Base-by-base conservation (phyloP, 352 stramenopile species). In the Aphanomyces euteiches region DNA sequence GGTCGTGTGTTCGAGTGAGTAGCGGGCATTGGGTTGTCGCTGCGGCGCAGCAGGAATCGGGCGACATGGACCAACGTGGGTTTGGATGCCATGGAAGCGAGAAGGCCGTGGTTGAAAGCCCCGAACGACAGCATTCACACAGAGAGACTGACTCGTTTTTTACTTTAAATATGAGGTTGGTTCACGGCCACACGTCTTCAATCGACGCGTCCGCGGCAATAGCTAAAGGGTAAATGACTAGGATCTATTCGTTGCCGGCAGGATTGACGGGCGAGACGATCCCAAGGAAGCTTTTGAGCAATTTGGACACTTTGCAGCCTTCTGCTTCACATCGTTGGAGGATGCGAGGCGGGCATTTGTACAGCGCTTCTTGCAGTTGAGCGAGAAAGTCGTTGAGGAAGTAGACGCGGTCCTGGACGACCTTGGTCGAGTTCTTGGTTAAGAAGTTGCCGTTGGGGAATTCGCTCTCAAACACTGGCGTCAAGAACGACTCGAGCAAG, bases 301-400 rank as follows among this genome's bases (percentile, higher is more conserved):
- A 78, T 69, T 90, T 92, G 67, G 78, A 84, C 60, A 93, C 81
- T 72, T 91, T 91, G 80, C 85, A 93, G 61, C 82, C 82, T 72
- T 93, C 76, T 58, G 85, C 84, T 75, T 93, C 86, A 65, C 86
- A 93, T 37, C 84, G 82, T 34, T 81, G 74, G 75, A 92, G 76
- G 38, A 92, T 82, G 57, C 90, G 65, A 17, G 84, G 82, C 45
- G 86, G 86, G 59, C 83, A 91, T 76, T 93, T 91, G 79, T 75
- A 77, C 6, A 93, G 74, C 54, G 86, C 83, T 60, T 92, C 84
- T 66, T 93, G 79, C 34, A 93, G 78, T 66, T 87, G 75, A 37
- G 85, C 66, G 71, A 93, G 72, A 69, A 93, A 93, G n/a, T 85
- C 84, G 58, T 91, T 92, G 61, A 93, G 79, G 65, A 90, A 92